A percentile compares a stretch with the other conserved stretches of the same genome.
These are phyloP conservation scores for Colletotrichum chrysophilum DNA, from an alignment of 2,329 filamentous ascomycete genomes.

Conservation along the genomic window DNA sequence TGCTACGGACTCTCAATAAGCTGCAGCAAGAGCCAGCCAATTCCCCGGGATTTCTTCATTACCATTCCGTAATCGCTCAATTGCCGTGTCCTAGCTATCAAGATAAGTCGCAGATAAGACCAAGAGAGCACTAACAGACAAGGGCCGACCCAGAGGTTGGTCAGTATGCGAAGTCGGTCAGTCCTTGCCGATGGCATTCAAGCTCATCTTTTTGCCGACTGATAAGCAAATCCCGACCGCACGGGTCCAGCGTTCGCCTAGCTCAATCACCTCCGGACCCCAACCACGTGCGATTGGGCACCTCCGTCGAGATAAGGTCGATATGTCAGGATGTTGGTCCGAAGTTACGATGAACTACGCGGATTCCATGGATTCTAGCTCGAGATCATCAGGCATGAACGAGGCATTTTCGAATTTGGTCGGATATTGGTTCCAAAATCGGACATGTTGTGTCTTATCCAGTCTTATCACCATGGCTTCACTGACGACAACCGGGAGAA, in stretches of 20 bases:
- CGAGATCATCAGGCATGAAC: background rate
- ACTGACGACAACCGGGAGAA: too few species aligned
- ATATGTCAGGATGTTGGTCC: background rate
- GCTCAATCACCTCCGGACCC: background rate
- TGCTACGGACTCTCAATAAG: background rate
- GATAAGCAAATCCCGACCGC: slow-evolving; percentile 8
- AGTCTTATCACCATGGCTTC: background rate
- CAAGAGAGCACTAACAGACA: background rate
- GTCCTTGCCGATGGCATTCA: background rate
- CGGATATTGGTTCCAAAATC: background rate
- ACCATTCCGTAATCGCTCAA: background rate
- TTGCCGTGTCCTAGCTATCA: background rate
- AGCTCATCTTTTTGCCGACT: background rate
- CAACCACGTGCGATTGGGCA: background rate
- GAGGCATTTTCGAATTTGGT: background rate
- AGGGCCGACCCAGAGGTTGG: background rate
- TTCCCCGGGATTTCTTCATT: background rate
- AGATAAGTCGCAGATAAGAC: slow-evolving; percentile 8
- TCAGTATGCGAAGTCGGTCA: background rate
- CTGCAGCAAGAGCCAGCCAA: background rate
- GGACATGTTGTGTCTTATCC: background rate
- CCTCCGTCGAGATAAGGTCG: background rate
- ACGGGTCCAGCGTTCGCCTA: background rate
- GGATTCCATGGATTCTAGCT: background rate
- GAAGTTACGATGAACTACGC: background rate